Evolutionary conservation across 1,139 yeast genomes (phyloP).

Genomic region (Kodamaea derodonti): DNA sequence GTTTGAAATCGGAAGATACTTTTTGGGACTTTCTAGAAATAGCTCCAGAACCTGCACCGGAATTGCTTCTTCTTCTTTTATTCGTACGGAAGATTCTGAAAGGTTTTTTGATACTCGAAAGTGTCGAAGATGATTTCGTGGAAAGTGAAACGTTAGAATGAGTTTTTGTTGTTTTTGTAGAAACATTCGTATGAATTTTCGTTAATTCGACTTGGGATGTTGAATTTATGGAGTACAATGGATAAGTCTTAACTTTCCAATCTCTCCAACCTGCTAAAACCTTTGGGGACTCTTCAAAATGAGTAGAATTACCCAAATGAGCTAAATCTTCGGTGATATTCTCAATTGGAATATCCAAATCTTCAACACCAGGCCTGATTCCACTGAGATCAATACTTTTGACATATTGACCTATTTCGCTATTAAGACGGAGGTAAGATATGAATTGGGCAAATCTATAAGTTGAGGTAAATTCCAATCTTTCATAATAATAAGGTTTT

Average conservation of each 20-base stretch:
- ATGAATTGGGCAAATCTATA: conserved; percentile 78
- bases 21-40: conserved; percentile 1
- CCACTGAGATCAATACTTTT: conserved; percentile 55
- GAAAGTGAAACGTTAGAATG: too few relatives aligned
- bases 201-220: conserved; percentile 14
- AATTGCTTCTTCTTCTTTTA: conserved; percentile 12
- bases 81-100: conserved; percentile 23
- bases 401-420: conserved; percentile 54
- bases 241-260: conserved; percentile 74
- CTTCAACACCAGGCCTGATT: conserved; percentile 38
- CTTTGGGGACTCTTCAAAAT: conserved; percentile 12
- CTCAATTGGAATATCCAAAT: conserved; percentile 4
- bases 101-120: conserved; percentile 17
- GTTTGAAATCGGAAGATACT: background rate
- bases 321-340: background rate
- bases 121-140: conserved; percentile 10
- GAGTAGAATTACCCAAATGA: background rate
- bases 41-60: conserved; percentile 7
- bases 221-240: conserved; percentile 46
- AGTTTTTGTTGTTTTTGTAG: conserved; percentile 18
- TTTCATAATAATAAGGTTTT: conserved; percentile 50
- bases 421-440: conserved; percentile 53
- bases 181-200: conserved; percentile 22
- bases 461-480: conserved; percentile 59
- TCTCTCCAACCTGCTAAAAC: conserved; percentile 80